phyloP scores from a whole-genome alignment of 306 rosid genomes.

The Lathyrus tuberosus region DNA sequence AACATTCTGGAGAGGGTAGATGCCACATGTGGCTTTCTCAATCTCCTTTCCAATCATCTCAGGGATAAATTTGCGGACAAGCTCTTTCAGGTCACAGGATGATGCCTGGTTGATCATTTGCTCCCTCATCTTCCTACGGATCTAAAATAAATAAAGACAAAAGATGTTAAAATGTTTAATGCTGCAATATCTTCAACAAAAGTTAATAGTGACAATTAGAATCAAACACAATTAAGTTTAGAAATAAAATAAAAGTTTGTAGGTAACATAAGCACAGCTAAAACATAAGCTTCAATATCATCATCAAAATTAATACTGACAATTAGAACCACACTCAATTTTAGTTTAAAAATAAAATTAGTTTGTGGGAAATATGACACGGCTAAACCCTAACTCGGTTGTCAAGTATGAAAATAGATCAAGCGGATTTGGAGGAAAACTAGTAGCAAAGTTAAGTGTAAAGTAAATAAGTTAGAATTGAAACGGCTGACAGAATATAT shows the following conservation, averaged over 20 bases:
- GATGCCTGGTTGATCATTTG: slow-evolving; percentile 77
- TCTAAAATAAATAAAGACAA: slow-evolving; percentile 42
- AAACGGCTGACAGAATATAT: not conserved
- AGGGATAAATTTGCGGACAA: slow-evolving; percentile 89
- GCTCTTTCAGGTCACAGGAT: slow-evolving; percentile 82
- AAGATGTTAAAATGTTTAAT: not conserved
- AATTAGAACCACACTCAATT: too few relatives aligned
- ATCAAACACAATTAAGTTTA: too few relatives aligned
- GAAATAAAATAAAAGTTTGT: too few relatives aligned
- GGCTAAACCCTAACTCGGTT: not conserved
- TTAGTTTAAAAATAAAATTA: too few relatives aligned
- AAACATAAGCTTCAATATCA: too few relatives aligned
- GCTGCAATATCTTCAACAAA: too few relatives aligned
- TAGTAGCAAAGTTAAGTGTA: not conserved
- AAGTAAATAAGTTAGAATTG: too few relatives aligned
- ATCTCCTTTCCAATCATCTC: slow-evolving; percentile 91
- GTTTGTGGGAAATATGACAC: too few relatives aligned
- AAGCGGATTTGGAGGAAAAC: not conserved
- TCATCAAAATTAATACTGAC: too few relatives aligned
- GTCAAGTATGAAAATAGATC: not conserved
- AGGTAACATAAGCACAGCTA: too few relatives aligned
- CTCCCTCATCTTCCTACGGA: slow-evolving; percentile 95
- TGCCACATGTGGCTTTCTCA: slow-evolving; percentile 80
- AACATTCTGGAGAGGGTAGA: slow-evolving; percentile 87
- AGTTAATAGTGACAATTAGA: too few relatives aligned